Conservation (phyloP, 2,329 filamentous ascomycete species). For the Aulographum hederae region DNA sequence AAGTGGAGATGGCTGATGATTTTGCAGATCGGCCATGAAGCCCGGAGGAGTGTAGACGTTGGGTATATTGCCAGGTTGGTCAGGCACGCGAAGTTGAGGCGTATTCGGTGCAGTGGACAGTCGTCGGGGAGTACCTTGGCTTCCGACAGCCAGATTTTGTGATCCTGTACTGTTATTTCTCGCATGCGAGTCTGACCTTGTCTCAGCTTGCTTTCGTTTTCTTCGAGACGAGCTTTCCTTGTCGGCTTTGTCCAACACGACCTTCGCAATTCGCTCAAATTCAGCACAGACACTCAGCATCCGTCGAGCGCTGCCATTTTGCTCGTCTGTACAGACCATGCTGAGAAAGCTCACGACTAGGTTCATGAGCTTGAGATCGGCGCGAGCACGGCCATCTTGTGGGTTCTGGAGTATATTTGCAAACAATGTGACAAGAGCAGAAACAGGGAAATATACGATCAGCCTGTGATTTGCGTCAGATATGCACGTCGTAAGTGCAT, state of each 20-base stretch:
- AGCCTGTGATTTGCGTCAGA: no score
- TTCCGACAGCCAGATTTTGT: no score
- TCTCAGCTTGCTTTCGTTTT: constrained; percentile 68
- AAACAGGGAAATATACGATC: constrained; percentile 91
- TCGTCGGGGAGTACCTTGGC: no score
- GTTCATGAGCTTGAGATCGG: constrained; percentile 81
- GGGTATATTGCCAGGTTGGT: constrained; percentile 6
- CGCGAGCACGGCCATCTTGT: constrained; percentile 68
- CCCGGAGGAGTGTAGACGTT: constrained; percentile 6
- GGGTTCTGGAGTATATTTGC: constrained; percentile 95
- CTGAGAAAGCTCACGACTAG: constrained; percentile 83
- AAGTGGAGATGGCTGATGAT: no score
- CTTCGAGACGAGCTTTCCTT: constrained; percentile 62
- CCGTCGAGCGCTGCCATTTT: constrained; percentile 76
- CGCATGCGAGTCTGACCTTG: no score
- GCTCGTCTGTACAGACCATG: constrained; percentile 73
- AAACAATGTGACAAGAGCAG: constrained; percentile 84
- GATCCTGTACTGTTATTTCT: no score
- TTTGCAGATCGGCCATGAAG: background rate
- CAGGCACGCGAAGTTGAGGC: no score
- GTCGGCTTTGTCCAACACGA: constrained; percentile 81
- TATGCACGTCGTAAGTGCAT: constrained; percentile 14
- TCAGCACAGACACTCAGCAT: constrained; percentile 93
- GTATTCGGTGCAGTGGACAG: no score
- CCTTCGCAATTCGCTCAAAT: constrained; percentile 83